Percentiles rank a stretch among this genome's conserved stretches.
Evolutionary conservation across 1,284 basidiomycete species (phyloP).

Genomic region (Fomitopsis schrenkii): DNA sequence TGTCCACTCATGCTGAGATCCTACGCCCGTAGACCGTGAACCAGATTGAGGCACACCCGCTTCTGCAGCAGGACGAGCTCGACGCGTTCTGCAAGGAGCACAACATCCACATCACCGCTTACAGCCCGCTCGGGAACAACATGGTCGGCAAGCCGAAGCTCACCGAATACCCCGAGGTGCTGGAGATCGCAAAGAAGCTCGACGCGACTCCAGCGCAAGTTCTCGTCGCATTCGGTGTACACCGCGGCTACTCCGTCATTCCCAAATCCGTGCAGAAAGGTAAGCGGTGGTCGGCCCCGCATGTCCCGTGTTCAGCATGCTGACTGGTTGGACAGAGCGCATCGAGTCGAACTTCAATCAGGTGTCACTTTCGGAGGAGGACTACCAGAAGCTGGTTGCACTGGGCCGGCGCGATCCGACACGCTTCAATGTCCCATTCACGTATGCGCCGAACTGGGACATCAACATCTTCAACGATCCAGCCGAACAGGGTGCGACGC

Average conservation of each 20-base stretch:
- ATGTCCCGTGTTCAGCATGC: background rate
- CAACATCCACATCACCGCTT: constrained; percentile 79
- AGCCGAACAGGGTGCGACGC: constrained; percentile 48
- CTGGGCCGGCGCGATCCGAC: constrained; percentile 51
- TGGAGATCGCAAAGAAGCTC: constrained; percentile 44
- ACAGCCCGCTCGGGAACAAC: constrained; percentile 84
- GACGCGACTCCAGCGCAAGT: constrained; percentile 47
- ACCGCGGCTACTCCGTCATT: constrained; percentile 38
- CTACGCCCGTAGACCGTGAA: constrained; percentile 49
- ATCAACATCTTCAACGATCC: constrained; percentile 66
- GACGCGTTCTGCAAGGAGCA: constrained; percentile 67
- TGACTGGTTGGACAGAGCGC: constrained; percentile 25
- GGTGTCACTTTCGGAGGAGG: constrained; percentile 45
- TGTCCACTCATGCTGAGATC: background rate
- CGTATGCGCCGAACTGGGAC: constrained; percentile 61
- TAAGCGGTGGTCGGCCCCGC: background rate
- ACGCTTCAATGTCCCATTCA: constrained; percentile 63
- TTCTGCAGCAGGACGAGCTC: constrained; percentile 68
- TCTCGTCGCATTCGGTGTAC: constrained; percentile 45
- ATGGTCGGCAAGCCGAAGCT: constrained; percentile 57
- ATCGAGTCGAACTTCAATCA: constrained; percentile 55
- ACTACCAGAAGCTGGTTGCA: constrained; percentile 43
- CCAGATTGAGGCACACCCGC: constrained; percentile 85
- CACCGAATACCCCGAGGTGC: constrained; percentile 55
- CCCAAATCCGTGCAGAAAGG: constrained; percentile 43